Conservation (phyloP, 768 basidiomycete species). For the Saitozyma sp. region DNA sequence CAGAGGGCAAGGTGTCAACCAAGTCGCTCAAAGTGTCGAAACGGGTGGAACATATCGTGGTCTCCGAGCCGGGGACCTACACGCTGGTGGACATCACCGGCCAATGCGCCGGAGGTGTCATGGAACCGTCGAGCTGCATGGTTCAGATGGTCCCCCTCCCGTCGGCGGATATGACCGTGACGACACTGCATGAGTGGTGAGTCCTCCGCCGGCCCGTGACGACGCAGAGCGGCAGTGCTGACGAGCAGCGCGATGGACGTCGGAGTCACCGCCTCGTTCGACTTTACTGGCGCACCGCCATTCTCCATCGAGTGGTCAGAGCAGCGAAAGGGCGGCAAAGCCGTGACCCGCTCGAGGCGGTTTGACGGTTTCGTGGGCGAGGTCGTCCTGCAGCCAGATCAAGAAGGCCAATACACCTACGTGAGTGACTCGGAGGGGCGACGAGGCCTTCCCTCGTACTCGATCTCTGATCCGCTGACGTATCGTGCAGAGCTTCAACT, state of each 20-base stretch:
- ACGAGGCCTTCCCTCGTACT: background rate
- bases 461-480: background rate
- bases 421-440: constrained; percentile 34
- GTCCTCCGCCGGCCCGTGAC: constrained; percentile 21
- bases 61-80: constrained; percentile 73
- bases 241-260: constrained; percentile 62
- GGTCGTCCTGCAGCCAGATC: constrained; percentile 78
- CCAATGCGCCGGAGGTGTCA: constrained; percentile 75
- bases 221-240: constrained; percentile 1
- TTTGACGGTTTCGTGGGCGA: constrained; percentile 69
- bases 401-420: constrained; percentile 86
- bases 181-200: constrained; percentile 86
- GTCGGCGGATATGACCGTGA: constrained; percentile 82
- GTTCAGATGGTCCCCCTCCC: constrained; percentile 66
- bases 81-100: constrained; percentile 70
- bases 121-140: constrained; percentile 76
- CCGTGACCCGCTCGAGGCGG: constrained; percentile 58
- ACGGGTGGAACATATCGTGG: constrained; percentile 25
- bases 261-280: constrained; percentile 80
- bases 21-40: constrained; percentile 62
- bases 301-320: constrained; percentile 79
- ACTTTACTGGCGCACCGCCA: constrained; percentile 84
- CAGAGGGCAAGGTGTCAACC: constrained; percentile 62
- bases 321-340: constrained; percentile 60
- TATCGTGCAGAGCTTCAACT: constrained; percentile 58